Evolutionary conservation across 2,329 filamentous ascomycete genomes (phyloP), one percentile per base, ranked within the genome.

Genomic region (Nemania bipapillata): DNA sequence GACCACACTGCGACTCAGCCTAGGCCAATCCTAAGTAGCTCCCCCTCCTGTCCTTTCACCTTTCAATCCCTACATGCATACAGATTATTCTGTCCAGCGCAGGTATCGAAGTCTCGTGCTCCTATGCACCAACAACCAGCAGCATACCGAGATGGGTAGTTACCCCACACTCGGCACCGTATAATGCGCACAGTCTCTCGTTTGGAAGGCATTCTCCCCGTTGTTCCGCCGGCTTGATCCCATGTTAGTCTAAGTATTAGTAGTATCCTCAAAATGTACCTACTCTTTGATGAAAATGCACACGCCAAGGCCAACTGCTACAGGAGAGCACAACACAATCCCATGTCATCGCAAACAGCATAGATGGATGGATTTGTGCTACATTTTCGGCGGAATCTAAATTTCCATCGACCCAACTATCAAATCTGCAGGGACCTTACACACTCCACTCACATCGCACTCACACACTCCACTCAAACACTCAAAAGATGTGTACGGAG

Each of bases 361-460:
- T 42, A 17, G 40, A 20, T 32, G 17, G 7, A 55, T 26, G 32
- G 12, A 22, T 47, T 37, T 55, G 30, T 53, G 47, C 37, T 49
- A 37, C 12, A 3, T 42, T 35, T 45, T 47, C 62, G 42, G 5
- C 30, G 47, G 22, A 26, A 61, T 57, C 61, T 53, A 8, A 28
- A 62, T 30, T 61, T 28, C 47, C 24, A 58, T 22, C 32, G 17
- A 22, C n/a, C 47, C 60, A 64, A 49, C 47, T 60, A 56, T 40
- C 62, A 52, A 63, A 65, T 68, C 62, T 68, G 66, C 66, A 68
- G 66, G 66, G 66, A 57, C 66, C 62, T 62, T 57, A 20, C 35
- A 1, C 53, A 22, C 49, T 65, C 56, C 66, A 65, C 66, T 54
- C 60, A 68, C 66, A 58, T 42, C 24, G 5, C 47, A 40, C 20